Base-by-base conservation (phyloP, 1,284 basidiomycete genomes). In the Mycena citricolor region DNA sequence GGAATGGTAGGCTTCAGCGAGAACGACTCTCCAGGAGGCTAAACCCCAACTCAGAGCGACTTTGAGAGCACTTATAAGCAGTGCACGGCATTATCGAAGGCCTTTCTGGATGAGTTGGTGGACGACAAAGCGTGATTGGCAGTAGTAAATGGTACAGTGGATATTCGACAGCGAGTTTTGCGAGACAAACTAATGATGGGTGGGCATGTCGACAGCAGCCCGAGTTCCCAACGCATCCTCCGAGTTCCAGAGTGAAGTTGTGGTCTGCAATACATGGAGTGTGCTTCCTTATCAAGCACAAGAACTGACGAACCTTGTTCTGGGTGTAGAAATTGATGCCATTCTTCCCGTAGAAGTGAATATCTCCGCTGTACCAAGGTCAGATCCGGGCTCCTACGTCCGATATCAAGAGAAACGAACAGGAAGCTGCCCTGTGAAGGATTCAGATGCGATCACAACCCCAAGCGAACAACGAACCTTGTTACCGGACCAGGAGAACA, bases 401-500 rank as follows among this genome's bases (percentile, higher is more conserved):
- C n/a, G n/a, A n/a, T 86, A 86, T 24, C 94, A 93, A 59, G 95
- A 95, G 71, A 97, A 92, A 10, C 84, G 82, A 39, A 91, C 49
- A 97, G 69, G 55, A 89, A 86, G n/a, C n/a, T n/a, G n/a, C n/a
- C n/a, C n/a, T n/a, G n/a, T n/a, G n/a, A n/a, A n/a, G n/a, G n/a
- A n/a, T n/a, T n/a, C n/a, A n/a, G n/a, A n/a, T n/a, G n/a, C n/a
- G n/a, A n/a, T 2, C 2, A 16, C 5, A 1, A 8, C 16, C 21
- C 21, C 6, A 17, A 32, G 6, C 39, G 39, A n/a, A 38, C 5
- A n/a, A 20, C 22, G 19, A 34, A 76, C 83, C 73, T 93, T 94
- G 69, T 91, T 92, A 34, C 91, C 92, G 57, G 83, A 88, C 90
- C 90, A 94, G 17, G 90, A 79, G 66, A 93, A 94, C 91, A 97